Evolutionary conservation across 2,329 filamentous ascomycete genomes (phyloP), one percentile per base, ranked within the genome.

Genomic region (Sporothrix schenckii): DNA sequence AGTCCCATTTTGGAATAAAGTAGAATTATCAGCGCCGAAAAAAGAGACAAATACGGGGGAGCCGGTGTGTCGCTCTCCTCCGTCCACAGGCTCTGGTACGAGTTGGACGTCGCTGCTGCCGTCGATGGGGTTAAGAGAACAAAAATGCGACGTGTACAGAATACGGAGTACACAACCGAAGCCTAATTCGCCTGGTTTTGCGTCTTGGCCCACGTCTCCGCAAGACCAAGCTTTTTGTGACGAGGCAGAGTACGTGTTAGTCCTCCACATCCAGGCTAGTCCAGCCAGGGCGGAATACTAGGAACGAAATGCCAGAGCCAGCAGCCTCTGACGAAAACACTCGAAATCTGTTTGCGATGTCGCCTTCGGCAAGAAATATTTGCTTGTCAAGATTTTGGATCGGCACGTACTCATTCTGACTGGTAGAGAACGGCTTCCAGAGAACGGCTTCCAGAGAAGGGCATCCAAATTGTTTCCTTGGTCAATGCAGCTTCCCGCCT

Each of bases 211-310:
- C 21, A 47, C 24, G 30, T 47, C 63, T 68, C 50, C 34, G 11
- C 58, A 63, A 19, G 30, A 24, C 61, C 61, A 16, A 44, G 61
- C 24, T 34, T 24, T 10, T 24, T 53, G 53, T 68, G 66, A 68
- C 66, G 53, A 68, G 66, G 66, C 66, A 68, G 66, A 68, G 66
- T 68, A 60, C 66, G 66, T 68, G 27, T 68, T 58, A 68, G 66
- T 68, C 52, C 65, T 66, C 50, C 65, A 47, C 50, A 56, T 34
- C 47, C 44, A 66, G 4, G 30, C 47, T 66, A 66, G 47, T 21
- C 27, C 63, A 66, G 47, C 34, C 63, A 11, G 63, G 63, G 63
- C 63, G 52, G 47, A 53, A 13, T 66, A 14, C 49, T 16, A 21
- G 9, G 47, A 66, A 66, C 14, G 61, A 19, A 47, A 34, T 4